Evolutionary conservation across 768 basidiomycete species (phyloP).

Genomic region (Boletus subcaerulescens): DNA sequence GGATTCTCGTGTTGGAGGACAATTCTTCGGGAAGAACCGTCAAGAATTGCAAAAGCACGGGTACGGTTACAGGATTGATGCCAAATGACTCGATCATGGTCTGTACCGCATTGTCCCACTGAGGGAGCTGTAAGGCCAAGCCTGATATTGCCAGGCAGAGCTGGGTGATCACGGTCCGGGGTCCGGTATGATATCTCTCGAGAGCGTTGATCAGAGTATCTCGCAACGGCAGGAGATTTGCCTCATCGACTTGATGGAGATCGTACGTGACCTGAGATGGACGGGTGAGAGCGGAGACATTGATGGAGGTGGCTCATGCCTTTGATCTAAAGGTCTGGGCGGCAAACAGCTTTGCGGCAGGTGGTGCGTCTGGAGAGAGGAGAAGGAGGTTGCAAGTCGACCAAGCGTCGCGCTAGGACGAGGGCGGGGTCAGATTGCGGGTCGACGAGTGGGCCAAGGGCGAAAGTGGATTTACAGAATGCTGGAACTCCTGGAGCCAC

Average conservation of each 20-base stretch:
- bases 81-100: slow-evolving; percentile 85
- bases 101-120: slow-evolving; percentile 81
- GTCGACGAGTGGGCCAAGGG: slow-evolving; percentile 55
- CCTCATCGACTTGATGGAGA: slow-evolving; percentile 77
- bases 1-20: slow-evolving; percentile 79
- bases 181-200: slow-evolving; percentile 68
- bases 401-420: slow-evolving; percentile 94
- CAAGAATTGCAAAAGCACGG: slow-evolving; percentile 83
- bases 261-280: slow-evolving; percentile 85
- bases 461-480: slow-evolving; percentile 91
- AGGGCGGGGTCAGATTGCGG: slow-evolving; percentile 64
- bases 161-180: slow-evolving; percentile 82
- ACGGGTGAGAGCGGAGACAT: slow-evolving; percentile 32
- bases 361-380: slow-evolving; percentile 71
- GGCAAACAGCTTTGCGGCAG: slow-evolving; percentile 85
- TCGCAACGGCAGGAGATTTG: slow-evolving; percentile 73
- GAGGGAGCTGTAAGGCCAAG: slow-evolving; percentile 82
- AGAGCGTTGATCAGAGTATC: slow-evolving; percentile 84
- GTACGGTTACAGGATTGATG: slow-evolving; percentile 77
- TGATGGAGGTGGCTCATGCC: slow-evolving; percentile 44
- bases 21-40: slow-evolving; percentile 90
- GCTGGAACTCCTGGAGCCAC: slow-evolving; percentile 98
- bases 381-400: slow-evolving; percentile 90
- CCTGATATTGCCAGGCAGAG: slow-evolving; percentile 88
- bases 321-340: slow-evolving; percentile 96